Percentiles rank a stretch among this genome's conserved stretches.
Evolutionary conservation across 169 alveolate genomes (phyloP).

Genomic region (Besnoitia besnoiti): DNA sequence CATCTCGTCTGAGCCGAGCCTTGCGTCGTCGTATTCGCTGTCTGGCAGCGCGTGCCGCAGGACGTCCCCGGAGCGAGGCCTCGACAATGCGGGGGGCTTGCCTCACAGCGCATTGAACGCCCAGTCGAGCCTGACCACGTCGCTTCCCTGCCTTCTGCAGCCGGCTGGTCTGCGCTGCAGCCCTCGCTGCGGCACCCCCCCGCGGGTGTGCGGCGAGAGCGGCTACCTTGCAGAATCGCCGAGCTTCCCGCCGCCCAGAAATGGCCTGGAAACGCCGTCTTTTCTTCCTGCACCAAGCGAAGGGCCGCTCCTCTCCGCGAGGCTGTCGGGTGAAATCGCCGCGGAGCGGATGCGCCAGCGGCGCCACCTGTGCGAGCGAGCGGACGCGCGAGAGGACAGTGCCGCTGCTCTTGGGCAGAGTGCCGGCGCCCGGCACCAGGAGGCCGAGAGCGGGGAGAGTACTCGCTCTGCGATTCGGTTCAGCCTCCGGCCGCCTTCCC

Average conservation of each 20-base stretch:
- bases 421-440: background rate
- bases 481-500: background rate
- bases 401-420: background rate
- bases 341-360: background rate
- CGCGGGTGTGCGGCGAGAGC: too few relatives aligned
- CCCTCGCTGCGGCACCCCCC: background rate
- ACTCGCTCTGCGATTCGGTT: background rate
- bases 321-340: background rate
- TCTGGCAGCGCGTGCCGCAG: background rate
- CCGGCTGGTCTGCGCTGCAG: background rate
- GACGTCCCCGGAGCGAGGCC: too few relatives aligned
- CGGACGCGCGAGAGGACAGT: background rate
- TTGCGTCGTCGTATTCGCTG: background rate
- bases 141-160: background rate
- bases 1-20: background rate
- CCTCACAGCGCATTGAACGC: too few relatives aligned
- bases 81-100: too few relatives aligned
- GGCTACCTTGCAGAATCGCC: too few relatives aligned
- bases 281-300: background rate
- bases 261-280: background rate
- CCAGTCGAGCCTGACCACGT: too few relatives aligned
- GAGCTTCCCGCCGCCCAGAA: background rate
- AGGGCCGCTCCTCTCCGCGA: background rate
- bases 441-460: background rate
- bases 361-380: background rate